Evolutionary conservation across 75 land plant genomes (phyloP).

Genomic region (Chamaecyparis obtusa): DNA sequence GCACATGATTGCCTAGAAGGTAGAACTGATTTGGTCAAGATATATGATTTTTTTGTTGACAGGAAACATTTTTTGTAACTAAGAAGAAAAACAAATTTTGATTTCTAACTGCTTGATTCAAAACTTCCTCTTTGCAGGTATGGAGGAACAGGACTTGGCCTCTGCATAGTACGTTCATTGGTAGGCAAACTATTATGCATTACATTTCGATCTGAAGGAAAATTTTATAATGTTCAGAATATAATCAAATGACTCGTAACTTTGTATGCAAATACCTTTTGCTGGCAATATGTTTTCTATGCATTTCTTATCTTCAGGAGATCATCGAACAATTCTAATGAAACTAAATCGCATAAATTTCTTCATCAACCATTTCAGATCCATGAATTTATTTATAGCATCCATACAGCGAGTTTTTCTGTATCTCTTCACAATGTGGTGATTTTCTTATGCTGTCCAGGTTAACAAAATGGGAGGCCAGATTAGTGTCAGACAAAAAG

Average conservation of each 20-base stretch:
- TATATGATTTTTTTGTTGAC: not conserved
- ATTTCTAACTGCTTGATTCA: conserved; percentile 2
- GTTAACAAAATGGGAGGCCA: conserved; percentile 85
- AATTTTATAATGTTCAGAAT: not conserved
- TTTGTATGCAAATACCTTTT: not conserved
- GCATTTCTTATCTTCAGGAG: not conserved
- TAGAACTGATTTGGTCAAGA: not conserved
- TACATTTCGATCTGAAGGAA: not conserved
- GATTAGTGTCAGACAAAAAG: conserved; percentile 64
- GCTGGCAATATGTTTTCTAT: not conserved
- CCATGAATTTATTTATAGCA: not conserved
- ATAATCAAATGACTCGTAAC: not conserved
- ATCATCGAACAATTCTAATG: not conserved
- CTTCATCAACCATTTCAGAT: not conserved
- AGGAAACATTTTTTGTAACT: not conserved
- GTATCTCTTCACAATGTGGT: not conserved
- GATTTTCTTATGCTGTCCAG: conserved; percentile 24
- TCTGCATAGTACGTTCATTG: conserved; percentile 77
- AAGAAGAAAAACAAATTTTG: not conserved
- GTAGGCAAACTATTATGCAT: conserved; percentile 30
- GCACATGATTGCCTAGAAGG: not conserved
- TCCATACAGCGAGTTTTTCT: not conserved
- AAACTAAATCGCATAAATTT: not conserved
- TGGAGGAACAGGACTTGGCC: conserved; percentile 92
- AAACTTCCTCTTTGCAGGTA: conserved; percentile 44